Evolutionary conservation across 1,284 basidiomycete species (phyloP).

Genomic region (Fomitopsis palustris): DNA sequence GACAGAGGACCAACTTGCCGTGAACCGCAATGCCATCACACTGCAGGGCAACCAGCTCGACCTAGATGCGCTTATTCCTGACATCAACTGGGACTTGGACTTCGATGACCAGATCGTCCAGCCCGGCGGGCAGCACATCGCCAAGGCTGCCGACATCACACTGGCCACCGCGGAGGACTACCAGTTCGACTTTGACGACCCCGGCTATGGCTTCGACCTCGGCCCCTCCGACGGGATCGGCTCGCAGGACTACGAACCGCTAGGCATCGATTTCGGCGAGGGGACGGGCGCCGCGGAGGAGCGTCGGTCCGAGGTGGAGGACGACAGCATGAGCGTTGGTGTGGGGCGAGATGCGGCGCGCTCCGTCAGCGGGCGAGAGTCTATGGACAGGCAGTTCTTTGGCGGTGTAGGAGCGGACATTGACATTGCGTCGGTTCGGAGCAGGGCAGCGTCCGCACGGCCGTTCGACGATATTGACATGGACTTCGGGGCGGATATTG

Average conservation of each 20-base stretch:
- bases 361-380: constrained; percentile 44
- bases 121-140: constrained; percentile 75
- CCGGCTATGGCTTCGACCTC: constrained; percentile 60
- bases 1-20: constrained; percentile 89
- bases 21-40: constrained; percentile 85
- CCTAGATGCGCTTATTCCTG: constrained; percentile 77
- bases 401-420: constrained; percentile 47
- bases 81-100: constrained; percentile 78
- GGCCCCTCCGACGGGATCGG: constrained; percentile 81
- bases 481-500: constrained; percentile 61
- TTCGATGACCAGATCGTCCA: constrained; percentile 67
- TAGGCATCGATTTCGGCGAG: constrained; percentile 72
- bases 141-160: constrained; percentile 81
- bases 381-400: constrained; percentile 57
- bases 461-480: constrained; percentile 54
- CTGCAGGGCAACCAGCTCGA: constrained; percentile 73
- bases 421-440: constrained; percentile 59
- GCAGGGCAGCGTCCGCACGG: constrained; percentile 60
- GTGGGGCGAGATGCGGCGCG: constrained; percentile 68
- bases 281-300: constrained; percentile 36
- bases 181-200: constrained; percentile 53
- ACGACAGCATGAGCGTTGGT: constrained; percentile 63
- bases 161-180: constrained; percentile 70
- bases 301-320: constrained; percentile 20
- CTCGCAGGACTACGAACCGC: constrained; percentile 76